Percentiles rank a stretch among this genome's conserved stretches.
Conservation (phyloP, 2,329 filamentous ascomycete species). For the Achaetomium macrosporum region DNA sequence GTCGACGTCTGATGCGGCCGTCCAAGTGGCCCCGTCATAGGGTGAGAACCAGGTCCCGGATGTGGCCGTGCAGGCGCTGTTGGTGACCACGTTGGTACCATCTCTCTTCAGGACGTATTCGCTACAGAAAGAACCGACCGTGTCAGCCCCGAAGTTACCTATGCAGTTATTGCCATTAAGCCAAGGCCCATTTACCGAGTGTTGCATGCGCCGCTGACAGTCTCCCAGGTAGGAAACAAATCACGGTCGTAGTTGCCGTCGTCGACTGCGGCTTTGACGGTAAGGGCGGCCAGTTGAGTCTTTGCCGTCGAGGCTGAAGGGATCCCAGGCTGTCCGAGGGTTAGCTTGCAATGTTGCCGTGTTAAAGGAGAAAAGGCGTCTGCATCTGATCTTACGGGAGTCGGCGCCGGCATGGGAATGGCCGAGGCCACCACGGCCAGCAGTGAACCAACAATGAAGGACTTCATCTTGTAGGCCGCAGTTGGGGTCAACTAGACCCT, state of each 20-base stretch:
- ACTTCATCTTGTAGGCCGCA: constrained; percentile 20
- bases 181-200: constrained; percentile 48
- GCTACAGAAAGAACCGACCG: constrained; percentile 24
- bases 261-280: constrained; percentile 49
- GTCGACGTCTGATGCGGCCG: constrained; percentile 61
- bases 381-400: constrained; percentile 21
- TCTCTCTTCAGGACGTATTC: constrained; percentile 71
- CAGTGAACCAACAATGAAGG: constrained; percentile 15
- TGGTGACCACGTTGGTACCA: constrained; percentile 55
- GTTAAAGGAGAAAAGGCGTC: too few relatives aligned
- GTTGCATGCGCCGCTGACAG: constrained; percentile 61
- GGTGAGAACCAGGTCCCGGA: constrained; percentile 65
- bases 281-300: constrained; percentile 52
- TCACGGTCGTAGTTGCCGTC: constrained; percentile 57
- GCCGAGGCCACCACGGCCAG: constrained; percentile 18
- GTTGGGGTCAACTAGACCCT: too few relatives aligned
- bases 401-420: constrained; percentile 25
- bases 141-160: background rate
- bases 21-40: constrained; percentile 70
- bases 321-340: constrained; percentile 47
- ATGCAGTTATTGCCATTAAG: too few relatives aligned
- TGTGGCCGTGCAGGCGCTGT: constrained; percentile 54
- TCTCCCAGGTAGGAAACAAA: constrained; percentile 67
- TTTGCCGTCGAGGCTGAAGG: constrained; percentile 53
- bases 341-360: background rate